Percentiles rank a stretch among this genome's conserved stretches.
phyloP scores from a whole-genome alignment of 495 filamentous ascomycete genomes.

The Cladorrhinum samala region DNA sequence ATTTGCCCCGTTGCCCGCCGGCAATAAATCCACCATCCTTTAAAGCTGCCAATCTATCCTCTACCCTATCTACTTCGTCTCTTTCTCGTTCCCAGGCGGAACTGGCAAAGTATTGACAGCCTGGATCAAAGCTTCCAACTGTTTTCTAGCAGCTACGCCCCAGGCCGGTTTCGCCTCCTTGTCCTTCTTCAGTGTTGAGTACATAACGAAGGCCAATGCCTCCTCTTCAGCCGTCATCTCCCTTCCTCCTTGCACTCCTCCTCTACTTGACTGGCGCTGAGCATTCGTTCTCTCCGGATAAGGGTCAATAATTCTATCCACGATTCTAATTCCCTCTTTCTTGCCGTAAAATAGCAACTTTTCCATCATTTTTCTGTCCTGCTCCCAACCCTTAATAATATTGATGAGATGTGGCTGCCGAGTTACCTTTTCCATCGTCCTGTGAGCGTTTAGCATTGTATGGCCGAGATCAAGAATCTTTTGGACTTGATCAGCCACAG shows the following conservation, averaged over 20 bases:
- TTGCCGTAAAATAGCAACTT: neutral
- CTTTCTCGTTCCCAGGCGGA: slow-evolving; percentile 1
- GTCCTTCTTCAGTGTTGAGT: slow-evolving; percentile 25
- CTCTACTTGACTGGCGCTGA: neutral
- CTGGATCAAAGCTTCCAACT: slow-evolving; percentile 28
- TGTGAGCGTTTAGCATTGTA: neutral
- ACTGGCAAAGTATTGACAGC: slow-evolving; percentile 27
- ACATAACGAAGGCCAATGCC: slow-evolving; percentile 24
- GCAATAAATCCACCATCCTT: no score
- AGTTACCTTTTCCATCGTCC: neutral
- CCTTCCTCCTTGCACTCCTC: slow-evolving; percentile 5
- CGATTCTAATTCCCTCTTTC: neutral
- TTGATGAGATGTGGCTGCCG: neutral
- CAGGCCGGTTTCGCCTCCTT: slow-evolving; percentile 25
- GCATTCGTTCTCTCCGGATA: neutral
- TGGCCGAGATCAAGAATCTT: neutral
- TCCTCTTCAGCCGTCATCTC: slow-evolving; percentile 24
- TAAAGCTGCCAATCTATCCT: no score
- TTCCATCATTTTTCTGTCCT: neutral
- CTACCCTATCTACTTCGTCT: neutral
- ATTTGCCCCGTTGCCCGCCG: no score
- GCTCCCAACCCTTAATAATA: neutral
- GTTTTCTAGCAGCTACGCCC: slow-evolving; percentile 29
- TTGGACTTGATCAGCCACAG: neutral
- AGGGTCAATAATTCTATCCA: neutral